Evolutionary conservation across 345 rosid genomes (phyloP).

Genomic region (Camelina neglecta): DNA sequence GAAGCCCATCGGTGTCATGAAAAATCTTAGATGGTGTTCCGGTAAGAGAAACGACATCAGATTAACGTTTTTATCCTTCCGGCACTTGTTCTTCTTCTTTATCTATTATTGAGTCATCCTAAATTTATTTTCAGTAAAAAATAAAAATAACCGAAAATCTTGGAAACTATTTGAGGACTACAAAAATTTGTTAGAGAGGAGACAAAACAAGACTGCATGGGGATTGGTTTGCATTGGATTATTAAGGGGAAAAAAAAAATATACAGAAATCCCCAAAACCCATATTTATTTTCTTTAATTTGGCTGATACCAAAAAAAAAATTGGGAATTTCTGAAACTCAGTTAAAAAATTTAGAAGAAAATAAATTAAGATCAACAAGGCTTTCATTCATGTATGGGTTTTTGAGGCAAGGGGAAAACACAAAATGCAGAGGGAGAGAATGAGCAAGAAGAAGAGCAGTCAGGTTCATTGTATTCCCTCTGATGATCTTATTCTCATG

Average conservation of each 20-base stretch:
- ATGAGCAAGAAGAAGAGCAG: conserved; percentile 44
- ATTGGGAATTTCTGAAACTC: neutral
- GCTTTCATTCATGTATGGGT: conserved; percentile 12
- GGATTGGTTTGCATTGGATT: conserved; percentile 26
- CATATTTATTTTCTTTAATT: conserved; percentile 15
- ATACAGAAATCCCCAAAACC: conserved; percentile 28
- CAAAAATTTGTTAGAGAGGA: conserved; percentile 20
- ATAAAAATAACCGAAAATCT: conserved; percentile 10
- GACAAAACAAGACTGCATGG: conserved; percentile 36
- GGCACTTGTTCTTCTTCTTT: conserved; percentile 19
- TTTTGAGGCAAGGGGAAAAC: neutral
- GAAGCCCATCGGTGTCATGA: too few species aligned
- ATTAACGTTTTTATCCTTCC: neutral
- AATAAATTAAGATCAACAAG: too few species aligned
- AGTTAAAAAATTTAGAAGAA: neutral
- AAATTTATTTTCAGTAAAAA: conserved; percentile 29
- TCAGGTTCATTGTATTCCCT: conserved; percentile 44
- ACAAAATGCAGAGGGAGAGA: conserved; percentile 45
- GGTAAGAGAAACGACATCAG: neutral
- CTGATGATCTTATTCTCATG: conserved; percentile 43
- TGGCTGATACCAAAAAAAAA: conserved; percentile 29
- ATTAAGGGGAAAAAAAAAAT: conserved; percentile 21
- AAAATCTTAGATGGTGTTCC: too few species aligned
- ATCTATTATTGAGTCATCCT: conserved; percentile 30
- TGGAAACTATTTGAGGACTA: conserved; percentile 44